Evolutionary conservation across 1,284 basidiomycete genomes (phyloP).

Genomic region (Kwoniella shivajii): DNA sequence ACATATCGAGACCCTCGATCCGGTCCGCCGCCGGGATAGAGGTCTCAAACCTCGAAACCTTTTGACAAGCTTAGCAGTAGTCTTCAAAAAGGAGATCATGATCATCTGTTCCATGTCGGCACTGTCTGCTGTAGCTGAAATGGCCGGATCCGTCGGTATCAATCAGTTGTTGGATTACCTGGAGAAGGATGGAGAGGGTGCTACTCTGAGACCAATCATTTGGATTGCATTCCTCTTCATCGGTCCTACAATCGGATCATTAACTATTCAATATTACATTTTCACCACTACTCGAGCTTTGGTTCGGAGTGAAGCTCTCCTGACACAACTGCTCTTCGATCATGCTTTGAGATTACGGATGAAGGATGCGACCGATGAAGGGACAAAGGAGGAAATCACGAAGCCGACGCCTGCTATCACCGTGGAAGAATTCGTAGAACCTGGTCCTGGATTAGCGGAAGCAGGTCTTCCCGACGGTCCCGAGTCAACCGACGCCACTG

Average conservation of each 20-base stretch:
- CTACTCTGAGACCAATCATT: slow-evolving; percentile 59
- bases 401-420: slow-evolving; percentile 21
- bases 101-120: slow-evolving; percentile 39
- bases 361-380: slow-evolving; percentile 44
- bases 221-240: slow-evolving; percentile 67
- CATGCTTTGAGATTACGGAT: slow-evolving; percentile 69
- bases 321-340: slow-evolving; percentile 71
- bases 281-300: slow-evolving; percentile 53
- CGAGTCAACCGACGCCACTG: slow-evolving; percentile 17
- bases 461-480: slow-evolving; percentile 1
- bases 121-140: slow-evolving; percentile 43
- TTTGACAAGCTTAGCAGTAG: slow-evolving; percentile 28
- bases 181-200: slow-evolving; percentile 54
- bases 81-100: slow-evolving; percentile 38
- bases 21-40: slow-evolving; percentile 37
- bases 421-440: slow-evolving; percentile 27
- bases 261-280: slow-evolving; percentile 52
- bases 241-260: slow-evolving; percentile 56
- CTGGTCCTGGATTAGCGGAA: slow-evolving; percentile 15
- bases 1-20: slow-evolving; percentile 51
- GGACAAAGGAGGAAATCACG: slow-evolving; percentile 10
- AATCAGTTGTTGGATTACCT: slow-evolving; percentile 60
- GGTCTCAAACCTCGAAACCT: slow-evolving; percentile 44
- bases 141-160: slow-evolving; percentile 59
- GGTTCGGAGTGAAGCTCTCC: slow-evolving; percentile 63